Evolutionary conservation across 352 stramenopile genomes (phyloP), one percentile per base, ranked within the genome.

Genomic region (Pythium phragmiticola): DNA sequence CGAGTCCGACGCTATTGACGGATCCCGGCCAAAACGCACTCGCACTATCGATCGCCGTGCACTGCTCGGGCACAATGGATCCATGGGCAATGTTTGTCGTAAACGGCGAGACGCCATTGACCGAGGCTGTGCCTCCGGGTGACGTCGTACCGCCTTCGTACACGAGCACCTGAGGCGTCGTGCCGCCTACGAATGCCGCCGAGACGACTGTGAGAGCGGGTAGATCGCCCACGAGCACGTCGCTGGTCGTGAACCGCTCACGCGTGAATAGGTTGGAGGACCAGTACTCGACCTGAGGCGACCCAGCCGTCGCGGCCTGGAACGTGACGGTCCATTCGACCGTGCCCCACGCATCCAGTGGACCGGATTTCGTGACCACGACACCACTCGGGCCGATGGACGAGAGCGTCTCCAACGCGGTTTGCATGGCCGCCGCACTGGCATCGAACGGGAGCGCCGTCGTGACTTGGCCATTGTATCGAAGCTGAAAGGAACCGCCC

Each of bases 261-360:
- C 68, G 59, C 0, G 60, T 82, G 59, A 89, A 94, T 17, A 74
- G 57, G 9, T 68, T 74, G 2, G 84, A 93, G 1, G 76, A 85
- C 84, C 84, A 94, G 45, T 75, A 92, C 57, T 84, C 83, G 17
- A 76, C 67, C 51, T 94, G 86, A 0, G 54, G n/a, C 0, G 50
- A 72, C 7, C 86, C 86, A 1, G 51, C 9, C 0, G 69, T 67
- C 16, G 75, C 75, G 7, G 63, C 79, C 7, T 88, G 28, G 57
- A 94, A 95, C 4, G 78, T 88, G 46, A 95, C 69, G 0, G 69
- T 74, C 73, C 75, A 94, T 43, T 89, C 76, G 14, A 58, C 76
- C 3, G 65, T 59, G 2, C 55, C 63, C 33, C 76, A 70, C 3
- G 46, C 26, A 28, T 82, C 72, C n/a, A 74, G 55, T 12, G 54